phyloP scores from a whole-genome alignment of 306 rosid genomes.

The Arachis hypogaea region DNA sequence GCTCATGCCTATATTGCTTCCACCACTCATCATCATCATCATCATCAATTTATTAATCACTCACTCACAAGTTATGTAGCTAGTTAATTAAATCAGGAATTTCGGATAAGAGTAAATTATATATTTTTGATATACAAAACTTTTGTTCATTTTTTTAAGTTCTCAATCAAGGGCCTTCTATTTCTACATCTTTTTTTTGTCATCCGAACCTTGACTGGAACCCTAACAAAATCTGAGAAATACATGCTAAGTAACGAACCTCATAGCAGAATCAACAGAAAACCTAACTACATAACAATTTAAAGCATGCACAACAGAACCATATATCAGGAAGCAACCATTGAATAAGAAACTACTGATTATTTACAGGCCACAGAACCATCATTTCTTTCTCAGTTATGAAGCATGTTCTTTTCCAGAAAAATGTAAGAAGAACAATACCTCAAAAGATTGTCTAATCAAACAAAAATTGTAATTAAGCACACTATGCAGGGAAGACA shows the following conservation, averaged over 20 bases:
- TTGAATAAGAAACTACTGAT: background rate
- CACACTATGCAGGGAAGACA: background rate
- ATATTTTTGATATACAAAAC: too few species aligned
- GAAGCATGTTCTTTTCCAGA: background rate
- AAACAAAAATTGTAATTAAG: slow-evolving; percentile 1
- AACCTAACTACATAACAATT: background rate
- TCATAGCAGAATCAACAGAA: too few species aligned
- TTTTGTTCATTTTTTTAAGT: too few species aligned
- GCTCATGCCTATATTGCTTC: slow-evolving; percentile 48
- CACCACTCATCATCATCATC: background rate
- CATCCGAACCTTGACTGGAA: too few species aligned
- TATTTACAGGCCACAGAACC: background rate
- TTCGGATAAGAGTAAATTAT: too few species aligned
- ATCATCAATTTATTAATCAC: slow-evolving; percentile 32
- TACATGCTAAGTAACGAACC: background rate
- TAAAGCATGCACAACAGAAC: background rate
- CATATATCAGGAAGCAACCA: background rate
- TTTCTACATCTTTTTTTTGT: too few species aligned
- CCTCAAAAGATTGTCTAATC: background rate
- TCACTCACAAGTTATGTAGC: slow-evolving; percentile 21
- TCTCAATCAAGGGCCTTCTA: too few species aligned
- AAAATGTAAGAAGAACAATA: background rate
- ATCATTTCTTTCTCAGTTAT: too few species aligned
- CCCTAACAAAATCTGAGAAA: background rate
- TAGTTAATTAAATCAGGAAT: background rate